Evolutionary conservation across 176 grass and related monocot species (phyloP), one percentile per base, ranked within the genome.

Genomic region (Cocos nucifera): DNA sequence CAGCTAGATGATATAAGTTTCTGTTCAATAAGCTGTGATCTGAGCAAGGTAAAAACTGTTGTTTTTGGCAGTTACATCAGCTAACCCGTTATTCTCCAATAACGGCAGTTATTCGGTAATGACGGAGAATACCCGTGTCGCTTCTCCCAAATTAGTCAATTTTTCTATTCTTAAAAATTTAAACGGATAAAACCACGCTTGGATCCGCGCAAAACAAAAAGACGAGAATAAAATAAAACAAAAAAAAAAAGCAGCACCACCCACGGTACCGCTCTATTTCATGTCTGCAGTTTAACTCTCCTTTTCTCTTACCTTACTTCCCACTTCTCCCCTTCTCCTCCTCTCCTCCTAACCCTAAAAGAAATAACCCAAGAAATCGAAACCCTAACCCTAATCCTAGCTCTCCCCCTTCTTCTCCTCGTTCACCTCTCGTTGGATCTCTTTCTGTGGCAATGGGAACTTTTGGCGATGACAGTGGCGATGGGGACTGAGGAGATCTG

Each of bases 271-370:
- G 19, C 9, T 56, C 73, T 59, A 54, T 66, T 64, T 71, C 75
- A 53, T 53, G 51, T 62, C 61, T 53, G 66, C 67, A 52, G 81
- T 79, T 84, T 84, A 84, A 63, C 76, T 71, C 81, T 84, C 81
- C 17, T 70, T 84, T 75, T 84, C 81, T 62, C 81, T 71, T 71
- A 84, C 76, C 82, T 50, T 79, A 66, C 82, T 75, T 63, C 65
- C 81, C 59, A 70, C 64, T 74, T 53, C 49, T 49, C 8, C 4
- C 59, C 71, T 14, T 66, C 77, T 59, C 68, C 69, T 69, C 77
- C 83, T 77, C 72, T 10, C 35, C 35, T 39, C 8, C 32, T 9
- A 39, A 12, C 32, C 32, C 8, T 10, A 21, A 21, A 21, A 21
- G 21, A 21, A 21, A 21, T 21, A 21, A 21, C 21, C 21, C 21